Evolutionary conservation across 441 rosid genomes (phyloP), one percentile per base, ranked within the genome.

Genomic region (Brassica hybrid): DNA sequence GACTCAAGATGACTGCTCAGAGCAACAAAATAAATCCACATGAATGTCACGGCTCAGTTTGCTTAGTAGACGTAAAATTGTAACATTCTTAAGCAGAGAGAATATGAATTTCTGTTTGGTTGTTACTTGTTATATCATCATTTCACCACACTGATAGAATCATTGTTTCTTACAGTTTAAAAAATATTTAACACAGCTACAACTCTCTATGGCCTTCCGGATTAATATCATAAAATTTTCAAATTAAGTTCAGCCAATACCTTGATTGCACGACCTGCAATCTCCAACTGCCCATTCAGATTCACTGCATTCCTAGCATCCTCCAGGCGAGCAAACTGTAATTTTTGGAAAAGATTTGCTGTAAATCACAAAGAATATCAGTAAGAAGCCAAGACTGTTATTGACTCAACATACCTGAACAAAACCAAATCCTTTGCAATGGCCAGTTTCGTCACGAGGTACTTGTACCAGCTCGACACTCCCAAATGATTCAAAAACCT

Each of bases 401-500:
- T 12, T 23, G 30, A 12, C 71, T 69, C 18, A 38, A 85, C 89
- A 62, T 67, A 88, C 99, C 99, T 92, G 99, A 74, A 96, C 91
- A 85, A 94, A 96, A 69, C 97, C 99, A 88, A 89, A 94, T 69
- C 99, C 99, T 85, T 96, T 94, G 86, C 96, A 96, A 58, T 74
- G 93, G 19, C 98, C 96, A 74, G 86, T 75, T 86, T 92, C 98
- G 76, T 96, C 98, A 72, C 87, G 85, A 13, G 99, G 98, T 83
- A 96, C 84, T 62, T 96, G 99, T 78, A 96, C 99, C 84, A 96
- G 81, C 89, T 96, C 99, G 81, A 96, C 99, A 36, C 80, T 71
- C 73, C 99, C 99, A 77, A 96, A 96, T 61, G 99, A 80, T 82
- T 94, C 98, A 84, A 96, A 96, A 76, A 96, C 97, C 99, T 94